phyloP scores from a whole-genome alignment of 306 rosid genomes.

The Cicer arietinum region DNA sequence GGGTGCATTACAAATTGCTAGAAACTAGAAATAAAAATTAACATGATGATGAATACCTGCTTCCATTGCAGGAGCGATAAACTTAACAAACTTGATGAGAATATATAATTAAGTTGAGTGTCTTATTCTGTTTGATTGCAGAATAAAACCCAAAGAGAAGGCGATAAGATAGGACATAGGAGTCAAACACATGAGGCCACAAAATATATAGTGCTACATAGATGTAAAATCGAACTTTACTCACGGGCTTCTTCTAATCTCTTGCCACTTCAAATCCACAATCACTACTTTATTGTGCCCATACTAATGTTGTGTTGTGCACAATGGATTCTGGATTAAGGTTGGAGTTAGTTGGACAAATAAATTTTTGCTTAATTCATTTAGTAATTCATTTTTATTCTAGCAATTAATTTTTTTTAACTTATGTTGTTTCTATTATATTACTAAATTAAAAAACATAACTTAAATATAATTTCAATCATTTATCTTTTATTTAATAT shows the following conservation, averaged over 20 bases:
- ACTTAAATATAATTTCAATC: no score
- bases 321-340: neutral
- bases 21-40: constrained; percentile 22
- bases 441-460: no score
- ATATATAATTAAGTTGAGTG: constrained; percentile 33
- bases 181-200: constrained; percentile 34
- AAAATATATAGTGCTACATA: neutral
- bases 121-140: constrained; percentile 46
- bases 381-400: no score
- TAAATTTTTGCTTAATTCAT: no score
- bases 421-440: no score
- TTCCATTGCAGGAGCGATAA: constrained; percentile 30
- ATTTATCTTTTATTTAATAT: no score
- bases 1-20: neutral
- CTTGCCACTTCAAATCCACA: constrained; percentile 17
- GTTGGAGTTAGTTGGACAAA: neutral
- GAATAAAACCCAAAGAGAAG: neutral
- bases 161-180: neutral
- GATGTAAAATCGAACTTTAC: neutral
- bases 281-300: neutral
- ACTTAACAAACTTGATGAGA: neutral
- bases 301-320: no score
- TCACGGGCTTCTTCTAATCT: constrained; percentile 36
- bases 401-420: no score
- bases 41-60: constrained; percentile 29